A percentile compares a stretch with the other conserved stretches of the same genome.
Evolutionary conservation across 2,329 filamentous ascomycete genomes (phyloP).

Genomic region (Aspergillus caelatus): DNA sequence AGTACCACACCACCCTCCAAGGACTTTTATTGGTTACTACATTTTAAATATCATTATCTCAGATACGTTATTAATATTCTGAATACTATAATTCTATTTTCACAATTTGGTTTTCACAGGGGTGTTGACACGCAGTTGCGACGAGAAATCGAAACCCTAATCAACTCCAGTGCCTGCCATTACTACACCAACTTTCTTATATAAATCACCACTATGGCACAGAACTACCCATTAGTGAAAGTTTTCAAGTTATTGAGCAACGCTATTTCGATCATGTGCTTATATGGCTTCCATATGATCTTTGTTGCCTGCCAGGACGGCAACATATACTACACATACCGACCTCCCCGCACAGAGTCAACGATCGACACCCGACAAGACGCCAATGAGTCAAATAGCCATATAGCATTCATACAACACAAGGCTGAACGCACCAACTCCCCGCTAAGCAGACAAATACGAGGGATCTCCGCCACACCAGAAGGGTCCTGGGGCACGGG

Average conservation of each 20-base stretch:
- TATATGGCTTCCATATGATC: not conserved
- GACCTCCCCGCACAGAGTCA: not conserved
- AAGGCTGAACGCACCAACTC: not conserved
- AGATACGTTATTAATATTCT: not conserved
- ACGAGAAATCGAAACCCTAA: not conserved
- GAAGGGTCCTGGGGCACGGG: not conserved
- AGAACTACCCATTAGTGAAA: not conserved
- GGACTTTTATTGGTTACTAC: not conserved
- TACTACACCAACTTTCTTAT: not conserved
- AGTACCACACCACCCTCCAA: not conserved
- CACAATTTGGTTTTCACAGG: not conserved
- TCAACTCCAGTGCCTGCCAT: not conserved
- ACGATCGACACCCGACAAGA: not conserved
- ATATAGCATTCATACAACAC: not conserved
- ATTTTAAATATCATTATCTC: accelerated
- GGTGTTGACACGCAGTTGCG: not conserved
- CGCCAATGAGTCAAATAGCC: not conserved
- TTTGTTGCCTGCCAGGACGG: no score
- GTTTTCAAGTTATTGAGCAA: not conserved
- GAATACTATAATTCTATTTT: not conserved
- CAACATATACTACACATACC: not conserved
- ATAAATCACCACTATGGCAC: not conserved
- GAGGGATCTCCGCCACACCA: not conserved
- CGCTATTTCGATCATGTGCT: not conserved
- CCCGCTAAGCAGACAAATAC: not conserved